Conservation (phyloP, 1,284 basidiomycete species). For the Melampsora americana region DNA sequence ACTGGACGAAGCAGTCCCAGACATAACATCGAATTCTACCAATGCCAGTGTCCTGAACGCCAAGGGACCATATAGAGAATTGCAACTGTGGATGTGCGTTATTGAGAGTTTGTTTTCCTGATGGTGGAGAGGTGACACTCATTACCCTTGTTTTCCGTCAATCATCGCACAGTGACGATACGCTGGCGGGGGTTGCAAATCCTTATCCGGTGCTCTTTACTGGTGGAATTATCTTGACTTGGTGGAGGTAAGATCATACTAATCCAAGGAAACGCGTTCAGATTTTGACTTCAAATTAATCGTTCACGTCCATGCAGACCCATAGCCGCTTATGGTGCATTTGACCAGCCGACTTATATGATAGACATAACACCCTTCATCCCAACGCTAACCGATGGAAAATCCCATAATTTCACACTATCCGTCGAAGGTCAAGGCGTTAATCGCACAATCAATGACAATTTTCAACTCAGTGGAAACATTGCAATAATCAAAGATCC, state of each 20-base stretch:
- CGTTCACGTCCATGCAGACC: slow-evolving; percentile 57
- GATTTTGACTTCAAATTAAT: not conserved
- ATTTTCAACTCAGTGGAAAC: slow-evolving; percentile 73
- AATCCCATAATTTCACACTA: slow-evolving; percentile 67
- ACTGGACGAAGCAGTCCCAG: slow-evolving; percentile 48
- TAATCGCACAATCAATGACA: slow-evolving; percentile 63
- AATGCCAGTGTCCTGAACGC: slow-evolving; percentile 57
- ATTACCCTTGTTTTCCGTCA: not conserved
- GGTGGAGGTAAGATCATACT: slow-evolving; percentile 59
- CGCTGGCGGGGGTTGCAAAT: slow-evolving; percentile 70
- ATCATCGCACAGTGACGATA: slow-evolving; percentile 58
- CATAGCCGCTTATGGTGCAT: slow-evolving; percentile 71
- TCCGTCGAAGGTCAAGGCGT: slow-evolving; percentile 70
- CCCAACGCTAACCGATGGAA: slow-evolving; percentile 66
- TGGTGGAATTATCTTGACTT: slow-evolving; percentile 68
- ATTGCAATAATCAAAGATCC: slow-evolving; percentile 58
- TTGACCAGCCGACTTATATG: slow-evolving; percentile 74
- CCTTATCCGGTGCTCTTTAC: slow-evolving; percentile 77
- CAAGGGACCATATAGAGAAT: slow-evolving; percentile 73
- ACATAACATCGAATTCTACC: slow-evolving; percentile 57
- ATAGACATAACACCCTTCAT: slow-evolving; percentile 75
- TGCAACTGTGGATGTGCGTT: slow-evolving; percentile 64
- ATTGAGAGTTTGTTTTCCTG: not conserved
- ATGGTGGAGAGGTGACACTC: too few relatives aligned
- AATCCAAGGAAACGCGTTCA: not conserved